Percentiles rank a stretch among this genome's conserved stretches.
Conservation (phyloP, 2,329 filamentous ascomycete species). For the Calonectria montana region DNA sequence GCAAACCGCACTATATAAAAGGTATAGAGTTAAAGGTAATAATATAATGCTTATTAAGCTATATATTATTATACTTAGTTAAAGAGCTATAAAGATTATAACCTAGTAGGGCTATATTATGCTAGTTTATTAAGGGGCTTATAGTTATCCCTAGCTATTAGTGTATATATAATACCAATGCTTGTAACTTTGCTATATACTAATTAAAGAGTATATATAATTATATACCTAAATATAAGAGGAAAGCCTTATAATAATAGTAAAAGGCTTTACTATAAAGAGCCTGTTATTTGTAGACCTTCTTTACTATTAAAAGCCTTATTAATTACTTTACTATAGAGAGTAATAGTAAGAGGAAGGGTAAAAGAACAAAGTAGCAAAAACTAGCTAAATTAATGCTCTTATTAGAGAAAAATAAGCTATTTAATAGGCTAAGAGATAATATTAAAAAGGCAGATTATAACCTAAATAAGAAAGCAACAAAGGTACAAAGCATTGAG, state of each 20-base stretch:
- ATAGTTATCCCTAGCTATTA: too few species aligned
- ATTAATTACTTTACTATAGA: conserved; percentile 13
- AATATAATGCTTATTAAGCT: too few species aligned
- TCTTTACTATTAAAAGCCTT: background rate
- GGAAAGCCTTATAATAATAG: background rate
- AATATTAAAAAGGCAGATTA: background rate
- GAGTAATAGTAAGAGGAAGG: background rate
- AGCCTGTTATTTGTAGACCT: background rate
- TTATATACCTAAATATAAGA: background rate
- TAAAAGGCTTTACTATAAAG: background rate
- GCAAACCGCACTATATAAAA: too few species aligned
- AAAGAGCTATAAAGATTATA: too few species aligned
- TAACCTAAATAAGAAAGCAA: conserved; percentile 2
- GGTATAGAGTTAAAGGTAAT: too few species aligned
- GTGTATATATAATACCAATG: too few species aligned
- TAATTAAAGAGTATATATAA: too few species aligned
- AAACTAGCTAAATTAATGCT: background rate
- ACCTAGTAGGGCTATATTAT: too few species aligned
- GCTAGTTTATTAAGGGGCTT: too few species aligned
- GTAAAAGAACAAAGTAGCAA: background rate
- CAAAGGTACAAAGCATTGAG: background rate
- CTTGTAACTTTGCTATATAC: too few species aligned
- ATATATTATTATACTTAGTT: too few species aligned
- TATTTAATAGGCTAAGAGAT: background rate
- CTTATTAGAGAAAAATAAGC: background rate